Evolutionary conservation across 2,329 filamentous ascomycete species (phyloP), one percentile per base, ranked within the genome.

Genomic region (Monascus ruber): DNA sequence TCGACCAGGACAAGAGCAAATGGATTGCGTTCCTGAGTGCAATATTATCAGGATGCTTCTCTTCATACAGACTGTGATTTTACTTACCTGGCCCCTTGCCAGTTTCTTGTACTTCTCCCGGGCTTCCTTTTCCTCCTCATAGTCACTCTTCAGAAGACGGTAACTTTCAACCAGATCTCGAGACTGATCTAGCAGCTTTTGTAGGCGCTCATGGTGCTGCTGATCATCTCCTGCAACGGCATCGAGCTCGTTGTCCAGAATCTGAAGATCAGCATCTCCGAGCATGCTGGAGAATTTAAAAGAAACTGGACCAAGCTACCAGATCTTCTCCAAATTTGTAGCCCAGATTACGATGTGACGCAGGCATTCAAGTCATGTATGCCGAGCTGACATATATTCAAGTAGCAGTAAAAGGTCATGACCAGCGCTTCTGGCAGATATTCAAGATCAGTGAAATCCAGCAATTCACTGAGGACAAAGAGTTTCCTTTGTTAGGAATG

Each of bases 1-100:
- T 81, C 77, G 8, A 81, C 60, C 0, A 81, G 60, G 5, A 81
- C 70, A 2, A 81, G 62, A 1, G 75, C 74, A 47, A 79, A 81
- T 0, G 75, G 70, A 43, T 73, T 74, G 17, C 71, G 68, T 24
- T 73, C 60, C 50, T 67, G 51, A 25, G 10, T 11, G 8, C 11
- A 5, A 34, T 6, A 24, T 25, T 25, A 10, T n/a, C 3, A 17
- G n/a, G 34, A 17, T 9, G n/a, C 6, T 31, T n/a, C 6, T 31
- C 7, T 11, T 17, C 24, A 4, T 17, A 27, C 4, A 33, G 25
- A 11, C 31, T 33, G 17, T n/a, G 9, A 36, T 28, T 33, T 27
- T 40, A 26, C 48, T 24, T 53, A 57, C 68, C 46, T 68, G 61
- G 8, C 62, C 64, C 37, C 64, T 62, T 4, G 69, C 68, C 40